Percentiles rank a stretch among this genome's conserved stretches.
These are phyloP conservation scores for Tetrapisispora namnaoensis DNA, from an alignment of 805 yeast genomes.

Conservation along the genomic window DNA sequence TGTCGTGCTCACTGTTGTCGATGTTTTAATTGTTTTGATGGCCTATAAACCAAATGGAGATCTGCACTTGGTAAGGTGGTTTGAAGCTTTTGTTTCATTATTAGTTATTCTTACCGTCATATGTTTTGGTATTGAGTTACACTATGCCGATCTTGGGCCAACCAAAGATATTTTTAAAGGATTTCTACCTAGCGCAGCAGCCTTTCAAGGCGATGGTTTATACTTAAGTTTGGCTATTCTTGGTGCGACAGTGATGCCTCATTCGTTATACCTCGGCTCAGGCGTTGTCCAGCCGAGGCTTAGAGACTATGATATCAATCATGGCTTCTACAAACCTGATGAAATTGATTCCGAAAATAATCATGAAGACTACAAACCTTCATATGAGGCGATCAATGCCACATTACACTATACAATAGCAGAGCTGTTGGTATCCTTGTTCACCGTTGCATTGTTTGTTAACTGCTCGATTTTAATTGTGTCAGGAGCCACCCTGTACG, in stretches of 20 bases:
- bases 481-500: slow-evolving; percentile 76
- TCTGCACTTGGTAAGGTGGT: slow-evolving; percentile 61
- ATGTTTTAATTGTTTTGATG: slow-evolving; percentile 74
- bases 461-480: slow-evolving; percentile 83
- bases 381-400: slow-evolving; percentile 69
- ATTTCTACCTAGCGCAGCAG: slow-evolving; percentile 44
- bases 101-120: slow-evolving; percentile 75
- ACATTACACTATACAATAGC: slow-evolving; percentile 75
- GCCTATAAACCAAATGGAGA: slow-evolving; percentile 85
- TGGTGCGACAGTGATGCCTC: slow-evolving; percentile 96
- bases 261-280: slow-evolving; percentile 76
- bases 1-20: slow-evolving; percentile 74
- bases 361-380: slow-evolving; percentile 55
- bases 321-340: slow-evolving; percentile 47
- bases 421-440: slow-evolving; percentile 71
- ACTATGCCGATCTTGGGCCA: slow-evolving; percentile 48
- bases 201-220: slow-evolving; percentile 53
- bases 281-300: slow-evolving; percentile 83
- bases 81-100: slow-evolving; percentile 71
- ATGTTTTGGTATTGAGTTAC: slow-evolving; percentile 73
- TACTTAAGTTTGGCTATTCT: slow-evolving; percentile 75
- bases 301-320: slow-evolving; percentile 61
- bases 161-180: slow-evolving; percentile 62
- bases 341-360: slow-evolving; percentile 29
- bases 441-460: slow-evolving; percentile 85